Evolutionary conservation across 106 monocot species (phyloP), one percentile per base, ranked within the genome.

Genomic region (Dendrobium chrysotoxum): DNA sequence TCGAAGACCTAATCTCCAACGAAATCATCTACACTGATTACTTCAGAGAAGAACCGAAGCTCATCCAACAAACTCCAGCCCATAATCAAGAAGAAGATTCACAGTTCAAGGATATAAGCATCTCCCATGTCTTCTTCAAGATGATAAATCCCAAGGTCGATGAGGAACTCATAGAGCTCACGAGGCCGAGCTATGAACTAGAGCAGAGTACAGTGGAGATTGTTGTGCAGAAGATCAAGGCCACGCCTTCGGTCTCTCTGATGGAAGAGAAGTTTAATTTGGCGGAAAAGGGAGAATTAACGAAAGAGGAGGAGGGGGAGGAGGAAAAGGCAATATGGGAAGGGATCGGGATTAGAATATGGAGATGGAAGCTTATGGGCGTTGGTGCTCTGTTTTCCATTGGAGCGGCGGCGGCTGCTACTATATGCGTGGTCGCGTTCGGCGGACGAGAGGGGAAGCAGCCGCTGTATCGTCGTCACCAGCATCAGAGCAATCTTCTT

Each of bases 311-410:
- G 50, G 54, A 78, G 42, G 68, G 61, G 26, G 20, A 40, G 9
- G 78, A 80, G 66, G 73, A 54, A 11, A 79, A 61, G 68, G 65
- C 45, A 26, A 72, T 82, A 15, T 75, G 55, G 76, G 81, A 86
- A 23, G 83, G 83, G 11, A 79, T 86, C 53, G 80, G 89, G 1
- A 41, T 89, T 23, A 75, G 39, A 15, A 57, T 87, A 1, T 89
- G 89, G 83, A 85, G 78, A 77, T 84, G 87, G 87, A 89, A 78
- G 65, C 18, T 87, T 10, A 72, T 78, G 2, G 91, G 85, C 7
- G 68, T 81, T n/a, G 87, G 87, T 1, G 89, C 89, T 2, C 38
- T 71, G 71, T 71, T 23, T 28, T 71, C 71, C 71, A 16, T 71
- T 35, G 71, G 71, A 38, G 31, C 38, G 15, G 71, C 71, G 6